phyloP scores from a whole-genome alignment of 768 basidiomycete genomes.

The Epithele typhae region DNA sequence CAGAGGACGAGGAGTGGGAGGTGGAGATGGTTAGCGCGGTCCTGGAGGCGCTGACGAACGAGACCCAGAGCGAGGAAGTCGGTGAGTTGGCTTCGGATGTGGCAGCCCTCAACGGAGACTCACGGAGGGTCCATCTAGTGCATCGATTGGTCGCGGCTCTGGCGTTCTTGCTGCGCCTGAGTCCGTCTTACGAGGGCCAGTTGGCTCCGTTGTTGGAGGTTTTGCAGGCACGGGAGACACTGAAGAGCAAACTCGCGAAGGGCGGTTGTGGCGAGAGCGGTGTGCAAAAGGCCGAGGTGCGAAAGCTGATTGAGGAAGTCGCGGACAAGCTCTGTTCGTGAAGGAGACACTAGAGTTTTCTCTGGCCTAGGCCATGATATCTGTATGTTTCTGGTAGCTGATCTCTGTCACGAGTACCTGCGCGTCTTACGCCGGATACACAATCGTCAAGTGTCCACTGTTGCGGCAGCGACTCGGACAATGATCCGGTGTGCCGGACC shows the following conservation, averaged over 20 bases:
- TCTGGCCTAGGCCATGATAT: not conserved
- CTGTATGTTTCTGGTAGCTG: not conserved
- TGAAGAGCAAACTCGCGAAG: conserved; percentile 54
- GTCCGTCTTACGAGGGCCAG: conserved; percentile 59
- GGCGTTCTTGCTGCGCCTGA: conserved; percentile 69
- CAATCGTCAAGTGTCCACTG: too few species aligned
- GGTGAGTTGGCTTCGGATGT: too few species aligned
- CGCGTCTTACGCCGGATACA: not conserved
- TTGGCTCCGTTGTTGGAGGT: conserved; percentile 62
- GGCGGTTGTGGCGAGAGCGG: conserved; percentile 48
- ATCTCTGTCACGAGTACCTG: not conserved
- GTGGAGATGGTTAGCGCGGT: conserved; percentile 79
- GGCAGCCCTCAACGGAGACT: too few species aligned
- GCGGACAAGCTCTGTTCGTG: conserved; percentile 35
- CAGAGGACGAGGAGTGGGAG: conserved; percentile 78
- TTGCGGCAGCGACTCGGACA: too few species aligned
- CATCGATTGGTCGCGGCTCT: conserved; percentile 80
- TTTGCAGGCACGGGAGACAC: conserved; percentile 51
- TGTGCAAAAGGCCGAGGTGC: conserved; percentile 62
- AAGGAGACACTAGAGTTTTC: not conserved
- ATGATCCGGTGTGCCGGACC: too few species aligned
- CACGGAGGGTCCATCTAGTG: conserved; percentile 36
- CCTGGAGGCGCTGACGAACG: conserved; percentile 71
- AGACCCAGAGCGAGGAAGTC: conserved; percentile 73
- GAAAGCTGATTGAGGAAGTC: conserved; percentile 63